A percentile compares a stretch with the other conserved stretches of the same genome.
These are phyloP conservation scores for Alternaria conjuncta DNA, from an alignment of 2,329 filamentous ascomycete species.

Conservation along the genomic window DNA sequence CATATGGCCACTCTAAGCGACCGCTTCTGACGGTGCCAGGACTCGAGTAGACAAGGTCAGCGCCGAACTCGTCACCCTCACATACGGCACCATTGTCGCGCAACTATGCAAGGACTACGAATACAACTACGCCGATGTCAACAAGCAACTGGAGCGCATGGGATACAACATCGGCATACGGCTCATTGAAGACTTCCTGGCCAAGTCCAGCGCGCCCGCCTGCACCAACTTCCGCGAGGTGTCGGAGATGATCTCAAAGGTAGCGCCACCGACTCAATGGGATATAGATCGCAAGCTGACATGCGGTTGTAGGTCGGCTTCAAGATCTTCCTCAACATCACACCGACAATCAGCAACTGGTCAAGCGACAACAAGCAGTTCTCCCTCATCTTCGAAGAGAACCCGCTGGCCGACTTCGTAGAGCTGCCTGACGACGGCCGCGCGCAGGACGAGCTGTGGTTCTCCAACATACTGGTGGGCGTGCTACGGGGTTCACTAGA, in stretches of 20 bases:
- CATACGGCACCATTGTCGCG: slow-evolving; percentile 95
- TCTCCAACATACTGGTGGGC: slow-evolving; percentile 95
- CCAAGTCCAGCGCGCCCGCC: slow-evolving; percentile 87
- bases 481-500: slow-evolving; percentile 89
- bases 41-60: slow-evolving; percentile 97
- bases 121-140: slow-evolving; percentile 91
- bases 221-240: slow-evolving; percentile 95
- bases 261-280: slow-evolving; percentile 42
- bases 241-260: slow-evolving; percentile 94
- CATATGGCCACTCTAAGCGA: background rate
- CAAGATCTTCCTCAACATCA: slow-evolving; percentile 98
- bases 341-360: slow-evolving; percentile 93
- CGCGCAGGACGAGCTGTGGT: slow-evolving; percentile 97
- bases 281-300: slow-evolving; percentile 8
- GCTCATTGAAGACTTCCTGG: slow-evolving; percentile 95
- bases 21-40: slow-evolving; percentile 58
- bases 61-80: slow-evolving; percentile 94
- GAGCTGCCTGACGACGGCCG: slow-evolving; percentile 95
- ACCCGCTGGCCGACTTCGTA: slow-evolving; percentile 95
- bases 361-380: slow-evolving; percentile 96
- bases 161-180: slow-evolving; percentile 97
- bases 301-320: slow-evolving; percentile 76
- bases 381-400: slow-evolving; percentile 95
- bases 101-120: slow-evolving; percentile 98
- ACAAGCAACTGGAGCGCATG: slow-evolving; percentile 98